These are phyloP conservation scores for Eimeria falciformis DNA, from an alignment of 169 alveolate genomes.

Conservation along the genomic window DNA sequence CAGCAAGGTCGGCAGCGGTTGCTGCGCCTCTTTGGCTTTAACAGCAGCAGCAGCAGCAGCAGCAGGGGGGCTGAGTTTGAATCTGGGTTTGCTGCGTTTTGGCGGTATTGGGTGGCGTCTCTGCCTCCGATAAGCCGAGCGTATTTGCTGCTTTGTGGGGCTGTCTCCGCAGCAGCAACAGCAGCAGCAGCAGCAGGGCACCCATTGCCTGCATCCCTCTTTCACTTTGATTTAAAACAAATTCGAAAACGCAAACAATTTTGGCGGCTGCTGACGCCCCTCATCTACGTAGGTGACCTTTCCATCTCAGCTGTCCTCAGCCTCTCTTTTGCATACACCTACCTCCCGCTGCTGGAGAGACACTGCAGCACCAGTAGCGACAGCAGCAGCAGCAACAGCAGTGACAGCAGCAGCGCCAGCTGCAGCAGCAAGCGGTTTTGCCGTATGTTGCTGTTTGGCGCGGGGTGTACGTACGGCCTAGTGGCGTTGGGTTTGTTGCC, in stretches of 20 bases:
- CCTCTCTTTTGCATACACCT: constrained; percentile 42
- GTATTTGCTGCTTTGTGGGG: background rate
- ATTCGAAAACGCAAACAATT: background rate
- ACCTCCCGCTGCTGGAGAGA: constrained; percentile 23
- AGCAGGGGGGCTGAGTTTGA: background rate
- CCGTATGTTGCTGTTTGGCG: background rate
- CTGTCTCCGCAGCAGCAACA: background rate
- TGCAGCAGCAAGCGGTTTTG: background rate
- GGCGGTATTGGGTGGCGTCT: background rate
- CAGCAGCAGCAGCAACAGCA: background rate
- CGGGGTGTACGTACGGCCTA: constrained; percentile 21
- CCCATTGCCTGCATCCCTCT: background rate
- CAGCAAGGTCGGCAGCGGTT: background rate
- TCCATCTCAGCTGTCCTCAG: constrained; percentile 31
- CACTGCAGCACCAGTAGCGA: background rate
- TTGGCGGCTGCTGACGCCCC: constrained; percentile 18
- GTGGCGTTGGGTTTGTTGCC: constrained; percentile 40
- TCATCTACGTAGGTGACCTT: constrained; percentile 33
- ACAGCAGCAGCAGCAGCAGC: too few relatives aligned
- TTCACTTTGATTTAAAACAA: background rate
- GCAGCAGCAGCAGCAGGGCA: background rate
- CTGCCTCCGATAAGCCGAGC: background rate
- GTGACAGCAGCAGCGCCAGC: background rate
- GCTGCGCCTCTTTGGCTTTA: background rate
- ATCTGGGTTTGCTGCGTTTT: background rate